These are phyloP conservation scores for Jatropha podagrica DNA, from an alignment of 441 rosid species.

Conservation along the genomic window DNA sequence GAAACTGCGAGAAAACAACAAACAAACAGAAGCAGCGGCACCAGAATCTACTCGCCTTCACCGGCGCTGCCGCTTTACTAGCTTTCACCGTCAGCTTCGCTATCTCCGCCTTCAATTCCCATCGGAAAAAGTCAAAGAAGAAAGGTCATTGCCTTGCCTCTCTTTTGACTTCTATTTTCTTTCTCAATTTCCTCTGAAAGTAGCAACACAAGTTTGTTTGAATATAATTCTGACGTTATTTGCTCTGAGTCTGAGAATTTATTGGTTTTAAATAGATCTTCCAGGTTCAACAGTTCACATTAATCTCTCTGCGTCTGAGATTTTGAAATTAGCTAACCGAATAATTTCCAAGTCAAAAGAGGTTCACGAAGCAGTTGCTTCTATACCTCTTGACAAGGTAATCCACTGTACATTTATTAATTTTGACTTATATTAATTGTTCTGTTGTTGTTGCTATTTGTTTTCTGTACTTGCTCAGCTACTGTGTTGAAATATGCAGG, in stretches of 20 bases:
- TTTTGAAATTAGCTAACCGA: conserved; percentile 64
- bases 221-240: background rate
- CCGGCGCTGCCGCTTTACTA: conserved; percentile 73
- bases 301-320: conserved; percentile 65
- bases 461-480: conserved; percentile 2
- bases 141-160: conserved; percentile 39
- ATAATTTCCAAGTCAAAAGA: conserved; percentile 62
- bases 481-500: conserved; percentile 40
- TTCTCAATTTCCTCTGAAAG: background rate
- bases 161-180: background rate
- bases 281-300: conserved; percentile 63
- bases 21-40: conserved; percentile 36
- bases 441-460: background rate
- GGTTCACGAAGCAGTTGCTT: conserved; percentile 73
- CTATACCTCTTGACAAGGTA: conserved; percentile 82
- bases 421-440: background rate
- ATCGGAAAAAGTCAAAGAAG: conserved; percentile 47
- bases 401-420: background rate
- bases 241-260: background rate
- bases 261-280: conserved; percentile 49
- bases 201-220: background rate
- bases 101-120: conserved; percentile 59
- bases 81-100: conserved; percentile 65
- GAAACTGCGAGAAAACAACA: conserved; percentile 33
- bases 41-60: conserved; percentile 48